Percentiles rank a stretch among this genome's conserved stretches.
These are phyloP conservation scores for Globisporangium mamillatum DNA, from an alignment of 352 stramenopile genomes.

Conservation along the genomic window DNA sequence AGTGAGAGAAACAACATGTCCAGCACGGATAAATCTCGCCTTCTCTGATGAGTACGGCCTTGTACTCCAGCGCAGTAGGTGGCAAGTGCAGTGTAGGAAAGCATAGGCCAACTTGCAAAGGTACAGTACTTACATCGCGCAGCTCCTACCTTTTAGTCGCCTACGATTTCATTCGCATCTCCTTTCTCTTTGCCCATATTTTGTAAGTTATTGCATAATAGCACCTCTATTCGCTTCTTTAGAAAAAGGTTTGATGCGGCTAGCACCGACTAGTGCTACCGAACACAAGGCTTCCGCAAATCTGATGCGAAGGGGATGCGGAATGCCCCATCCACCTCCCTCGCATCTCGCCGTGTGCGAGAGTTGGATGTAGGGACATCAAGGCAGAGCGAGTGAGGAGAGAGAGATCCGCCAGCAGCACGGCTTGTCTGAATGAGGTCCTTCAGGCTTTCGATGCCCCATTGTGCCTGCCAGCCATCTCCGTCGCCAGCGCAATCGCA, in stretches of 20 bases:
- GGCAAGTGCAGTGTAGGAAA: not conserved
- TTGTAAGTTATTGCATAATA: not conserved
- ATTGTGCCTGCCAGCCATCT: not conserved
- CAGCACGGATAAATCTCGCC: too few relatives aligned
- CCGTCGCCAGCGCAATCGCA: not conserved
- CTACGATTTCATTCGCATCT: not conserved
- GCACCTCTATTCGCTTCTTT: not conserved
- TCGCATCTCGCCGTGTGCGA: not conserved
- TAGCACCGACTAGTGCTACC: not conserved
- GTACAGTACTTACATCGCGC: not conserved
- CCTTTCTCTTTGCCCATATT: not conserved
- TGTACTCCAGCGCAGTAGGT: not conserved
- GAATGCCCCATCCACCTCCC: not conserved
- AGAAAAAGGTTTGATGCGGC: not conserved
- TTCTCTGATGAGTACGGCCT: too few relatives aligned
- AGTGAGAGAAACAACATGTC: not conserved
- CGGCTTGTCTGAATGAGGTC: not conserved
- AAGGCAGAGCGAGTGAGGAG: not conserved
- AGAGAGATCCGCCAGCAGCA: not conserved
- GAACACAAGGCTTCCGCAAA: not conserved
- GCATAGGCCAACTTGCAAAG: not conserved
- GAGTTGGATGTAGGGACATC: not conserved
- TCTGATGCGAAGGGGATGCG: not conserved
- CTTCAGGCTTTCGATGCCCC: not conserved
- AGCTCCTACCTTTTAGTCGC: not conserved